A percentile compares a stretch with the other conserved stretches of the same genome.
These are phyloP conservation scores for Prunus campanulata DNA, from an alignment of 306 rosid species.

Conservation along the genomic window DNA sequence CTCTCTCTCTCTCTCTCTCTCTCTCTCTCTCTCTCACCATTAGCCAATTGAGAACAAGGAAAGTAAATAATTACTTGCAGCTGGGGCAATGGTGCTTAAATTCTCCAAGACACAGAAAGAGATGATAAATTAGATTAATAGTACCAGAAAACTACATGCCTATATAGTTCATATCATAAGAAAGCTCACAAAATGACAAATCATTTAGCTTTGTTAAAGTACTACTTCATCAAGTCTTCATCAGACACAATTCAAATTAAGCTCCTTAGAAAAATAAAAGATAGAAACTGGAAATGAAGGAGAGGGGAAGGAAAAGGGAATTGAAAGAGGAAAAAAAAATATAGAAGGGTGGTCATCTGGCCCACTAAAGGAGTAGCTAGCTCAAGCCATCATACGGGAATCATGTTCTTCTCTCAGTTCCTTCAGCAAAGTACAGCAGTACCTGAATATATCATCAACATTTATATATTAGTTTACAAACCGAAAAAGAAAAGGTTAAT, in stretches of 20 bases:
- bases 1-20: not conserved
- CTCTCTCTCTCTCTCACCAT: not conserved
- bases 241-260: constrained; percentile 1
- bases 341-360: not conserved
- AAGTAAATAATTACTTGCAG: not conserved
- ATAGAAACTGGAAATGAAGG: not conserved
- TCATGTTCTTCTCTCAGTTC: not conserved
- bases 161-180: not conserved
- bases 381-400: not conserved
- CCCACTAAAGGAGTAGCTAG: not conserved
- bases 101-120: not conserved
- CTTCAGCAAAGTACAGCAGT: constrained; percentile 1
- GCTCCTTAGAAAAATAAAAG: not conserved
- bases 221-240: not conserved
- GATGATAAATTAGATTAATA: constrained; percentile 30
- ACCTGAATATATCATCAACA: constrained; percentile 7
- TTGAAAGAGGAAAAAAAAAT: not conserved
- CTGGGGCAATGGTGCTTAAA: not conserved
- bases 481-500: not conserved
- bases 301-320: not conserved
- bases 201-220: constrained; percentile 14
- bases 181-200: constrained; percentile 20
- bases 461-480: not conserved
- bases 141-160: constrained; percentile 33
- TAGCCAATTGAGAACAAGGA: not conserved